phyloP scores from a whole-genome alignment of 495 filamentous ascomycete genomes.

The Barbatosphaeria neglecta region DNA sequence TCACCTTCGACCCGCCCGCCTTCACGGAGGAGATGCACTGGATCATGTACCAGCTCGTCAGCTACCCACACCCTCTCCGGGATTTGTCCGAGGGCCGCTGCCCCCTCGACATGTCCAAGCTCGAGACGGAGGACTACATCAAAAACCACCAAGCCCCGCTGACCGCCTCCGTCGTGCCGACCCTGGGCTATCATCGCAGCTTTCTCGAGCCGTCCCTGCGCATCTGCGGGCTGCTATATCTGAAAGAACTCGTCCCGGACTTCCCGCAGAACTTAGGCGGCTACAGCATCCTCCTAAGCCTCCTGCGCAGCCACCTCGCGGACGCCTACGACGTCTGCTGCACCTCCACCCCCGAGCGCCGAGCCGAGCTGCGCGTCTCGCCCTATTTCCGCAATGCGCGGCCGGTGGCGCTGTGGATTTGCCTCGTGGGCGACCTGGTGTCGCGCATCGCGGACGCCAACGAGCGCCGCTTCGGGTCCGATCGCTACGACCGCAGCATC shows the following conservation, averaged over 20 bases:
- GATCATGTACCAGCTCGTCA: constrained; percentile 11
- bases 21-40: constrained; percentile 17
- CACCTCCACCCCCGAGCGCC: neutral
- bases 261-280: constrained; percentile 16
- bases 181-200: neutral
- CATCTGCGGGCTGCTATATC: constrained; percentile 10
- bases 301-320: constrained; percentile 8
- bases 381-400: neutral
- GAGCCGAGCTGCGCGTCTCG: neutral
- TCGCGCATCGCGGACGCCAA: constrained; percentile 7
- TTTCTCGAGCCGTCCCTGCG: constrained; percentile 13
- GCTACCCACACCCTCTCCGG: constrained; percentile 9
- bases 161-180: constrained; percentile 3
- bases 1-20: constrained; percentile 12
- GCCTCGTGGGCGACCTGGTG: constrained; percentile 6
- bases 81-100: neutral
- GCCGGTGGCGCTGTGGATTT: constrained; percentile 7
- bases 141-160: constrained; percentile 8
- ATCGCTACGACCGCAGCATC: constrained; percentile 4
- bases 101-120: neutral
- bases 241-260: constrained; percentile 16
- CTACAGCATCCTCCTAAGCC: constrained; percentile 11
- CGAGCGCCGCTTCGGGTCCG: neutral
- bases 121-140: constrained; percentile 7
- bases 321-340: neutral